Percentiles rank a stretch among this genome's conserved stretches.
Conservation (phyloP, 2,329 filamentous ascomycete species). For the Esteya vermicola region DNA sequence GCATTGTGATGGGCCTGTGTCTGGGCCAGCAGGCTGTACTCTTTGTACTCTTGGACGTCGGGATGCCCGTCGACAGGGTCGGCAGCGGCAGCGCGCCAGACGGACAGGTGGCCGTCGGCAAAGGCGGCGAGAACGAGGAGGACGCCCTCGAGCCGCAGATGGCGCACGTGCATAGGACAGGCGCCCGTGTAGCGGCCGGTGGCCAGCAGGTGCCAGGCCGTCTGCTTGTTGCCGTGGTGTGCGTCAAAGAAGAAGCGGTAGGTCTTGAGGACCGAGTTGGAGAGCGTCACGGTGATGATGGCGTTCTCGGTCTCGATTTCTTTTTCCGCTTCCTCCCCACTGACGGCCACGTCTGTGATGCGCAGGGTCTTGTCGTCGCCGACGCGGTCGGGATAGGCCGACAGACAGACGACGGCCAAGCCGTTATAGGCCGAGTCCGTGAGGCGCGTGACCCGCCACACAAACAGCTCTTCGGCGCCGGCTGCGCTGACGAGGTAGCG, state of each 20-base stretch:
- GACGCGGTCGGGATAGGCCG: constrained; percentile 34
- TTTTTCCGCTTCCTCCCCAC: constrained; percentile 1
- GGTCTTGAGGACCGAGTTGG: constrained; percentile 63
- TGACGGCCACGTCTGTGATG: constrained; percentile 36
- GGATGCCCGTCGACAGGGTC: neutral
- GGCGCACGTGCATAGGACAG: constrained; percentile 56
- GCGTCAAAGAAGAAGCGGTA: no score
- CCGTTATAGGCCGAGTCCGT: constrained; percentile 29
- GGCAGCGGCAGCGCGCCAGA: constrained; percentile 31
- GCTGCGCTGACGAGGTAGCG: constrained; percentile 70
- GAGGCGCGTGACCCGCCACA: constrained; percentile 55
- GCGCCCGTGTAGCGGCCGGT: constrained; percentile 51
- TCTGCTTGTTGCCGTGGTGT: no score
- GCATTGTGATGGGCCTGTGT: constrained; percentile 54
- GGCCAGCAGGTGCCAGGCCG: constrained; percentile 36
- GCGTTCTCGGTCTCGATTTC: constrained; percentile 20
- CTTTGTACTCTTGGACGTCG: constrained; percentile 1
- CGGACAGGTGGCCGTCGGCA: constrained; percentile 64
- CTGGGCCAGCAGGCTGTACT: constrained; percentile 9
- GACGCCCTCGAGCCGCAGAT: constrained; percentile 19
- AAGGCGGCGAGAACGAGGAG: constrained; percentile 50
- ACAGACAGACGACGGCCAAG: constrained; percentile 43
- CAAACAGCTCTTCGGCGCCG: constrained; percentile 77
- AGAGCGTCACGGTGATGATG: constrained; percentile 59
- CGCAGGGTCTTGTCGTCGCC: constrained; percentile 49